Conservation (phyloP, 257 asterid species). For the Haberlea rhodopensis region DNA sequence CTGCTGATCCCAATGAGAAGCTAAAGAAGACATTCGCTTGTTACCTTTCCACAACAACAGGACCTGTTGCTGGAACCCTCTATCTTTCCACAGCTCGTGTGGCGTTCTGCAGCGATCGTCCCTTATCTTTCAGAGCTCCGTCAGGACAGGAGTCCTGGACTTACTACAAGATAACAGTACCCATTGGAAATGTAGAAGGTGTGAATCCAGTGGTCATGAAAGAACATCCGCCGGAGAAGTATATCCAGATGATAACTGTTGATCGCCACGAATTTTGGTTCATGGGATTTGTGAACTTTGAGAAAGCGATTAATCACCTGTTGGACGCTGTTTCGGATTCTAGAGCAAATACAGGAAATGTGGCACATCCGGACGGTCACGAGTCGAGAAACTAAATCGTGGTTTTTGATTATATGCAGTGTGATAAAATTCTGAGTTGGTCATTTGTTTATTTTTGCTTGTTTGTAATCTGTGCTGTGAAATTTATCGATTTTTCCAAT, state of each 20-base stretch:
- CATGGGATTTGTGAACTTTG: slow-evolving; percentile 77
- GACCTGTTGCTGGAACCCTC: slow-evolving; percentile 89
- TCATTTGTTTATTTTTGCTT: too few species aligned
- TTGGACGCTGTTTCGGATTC: slow-evolving; percentile 50
- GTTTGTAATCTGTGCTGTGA: too few species aligned
- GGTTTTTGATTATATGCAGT: too few species aligned
- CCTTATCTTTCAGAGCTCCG: slow-evolving; percentile 66
- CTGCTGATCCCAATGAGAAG: slow-evolving; percentile 54
- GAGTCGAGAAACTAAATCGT: background rate
- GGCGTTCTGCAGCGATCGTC: slow-evolving; percentile 79
- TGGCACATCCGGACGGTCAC: background rate
- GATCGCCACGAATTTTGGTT: slow-evolving; percentile 88
- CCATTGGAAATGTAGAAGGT: slow-evolving; percentile 47
- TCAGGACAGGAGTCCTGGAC: slow-evolving; percentile 85
- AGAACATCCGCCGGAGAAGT: slow-evolving; percentile 61
- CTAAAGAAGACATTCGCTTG: slow-evolving; percentile 82
- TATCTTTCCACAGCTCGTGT: slow-evolving; percentile 66
- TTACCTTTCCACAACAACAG: slow-evolving; percentile 72
- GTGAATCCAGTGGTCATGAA: slow-evolving; percentile 57
- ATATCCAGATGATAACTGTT: slow-evolving; percentile 50
- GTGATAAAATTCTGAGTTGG: too few species aligned
- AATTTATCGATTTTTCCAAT: too few species aligned
- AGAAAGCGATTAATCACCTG: slow-evolving; percentile 68
- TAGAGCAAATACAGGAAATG: background rate
- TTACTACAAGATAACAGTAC: slow-evolving; percentile 76